A percentile compares a stretch with the other conserved stretches of the same genome.
phyloP scores from a whole-genome alignment of 2,329 filamentous ascomycete genomes.

The Hymenoscyphus fructigenus region DNA sequence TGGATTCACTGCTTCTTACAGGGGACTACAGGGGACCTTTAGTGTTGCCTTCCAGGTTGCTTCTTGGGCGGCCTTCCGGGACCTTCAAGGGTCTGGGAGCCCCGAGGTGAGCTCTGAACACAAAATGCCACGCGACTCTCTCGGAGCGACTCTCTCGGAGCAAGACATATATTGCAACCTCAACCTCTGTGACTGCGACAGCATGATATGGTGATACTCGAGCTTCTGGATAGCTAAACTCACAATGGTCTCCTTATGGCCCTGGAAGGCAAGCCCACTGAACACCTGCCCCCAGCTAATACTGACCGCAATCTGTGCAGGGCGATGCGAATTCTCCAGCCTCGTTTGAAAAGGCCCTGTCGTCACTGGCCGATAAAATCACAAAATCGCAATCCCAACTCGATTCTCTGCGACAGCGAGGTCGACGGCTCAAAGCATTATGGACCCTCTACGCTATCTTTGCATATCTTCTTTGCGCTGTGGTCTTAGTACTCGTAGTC shows the following conservation, averaged over 20 bases:
- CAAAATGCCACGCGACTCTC: slow-evolving; percentile 11
- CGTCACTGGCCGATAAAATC: slow-evolving; percentile 80
- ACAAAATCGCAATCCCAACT: slow-evolving; percentile 69
- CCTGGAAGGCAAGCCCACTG: slow-evolving; percentile 65
- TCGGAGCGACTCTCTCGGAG: neutral
- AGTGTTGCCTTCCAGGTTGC: too few species aligned
- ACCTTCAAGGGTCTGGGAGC: neutral
- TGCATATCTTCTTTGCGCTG: slow-evolving; percentile 81
- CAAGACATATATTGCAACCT: neutral
- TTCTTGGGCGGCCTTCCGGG: neutral
- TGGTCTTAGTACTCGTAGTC: slow-evolving; percentile 80
- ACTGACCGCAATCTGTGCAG: slow-evolving; percentile 44
- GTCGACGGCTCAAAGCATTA: slow-evolving; percentile 77
- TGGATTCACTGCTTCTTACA: neutral
- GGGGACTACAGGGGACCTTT: neutral
- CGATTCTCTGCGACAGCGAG: slow-evolving; percentile 68
- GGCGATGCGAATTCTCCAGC: slow-evolving; percentile 79
- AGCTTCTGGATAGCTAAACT: slow-evolving; percentile 3
- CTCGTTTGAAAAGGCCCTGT: slow-evolving; percentile 89
- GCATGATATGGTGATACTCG: neutral
- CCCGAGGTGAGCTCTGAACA: neutral
- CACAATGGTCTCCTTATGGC: slow-evolving; percentile 81
- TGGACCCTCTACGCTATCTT: slow-evolving; percentile 90
- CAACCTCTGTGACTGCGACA: neutral
- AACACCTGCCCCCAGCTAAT: neutral